Conservation (phyloP, 2,329 filamentous ascomycete genomes). For the Talaromyces amestolkiae region DNA sequence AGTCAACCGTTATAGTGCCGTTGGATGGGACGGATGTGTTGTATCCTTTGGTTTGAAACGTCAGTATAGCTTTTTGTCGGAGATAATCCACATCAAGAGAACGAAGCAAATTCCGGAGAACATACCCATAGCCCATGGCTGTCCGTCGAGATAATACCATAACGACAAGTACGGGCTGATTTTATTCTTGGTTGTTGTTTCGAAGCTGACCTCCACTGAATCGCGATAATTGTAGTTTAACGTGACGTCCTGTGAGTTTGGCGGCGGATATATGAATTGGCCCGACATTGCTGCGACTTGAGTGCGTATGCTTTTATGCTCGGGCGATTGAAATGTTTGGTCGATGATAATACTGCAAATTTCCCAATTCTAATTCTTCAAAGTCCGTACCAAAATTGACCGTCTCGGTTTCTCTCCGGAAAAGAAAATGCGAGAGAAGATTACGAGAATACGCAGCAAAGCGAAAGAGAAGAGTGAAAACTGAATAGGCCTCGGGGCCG, state of each 20-base stretch:
- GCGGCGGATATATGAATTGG: slow-evolving; percentile 16
- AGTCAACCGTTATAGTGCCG: slow-evolving; percentile 7
- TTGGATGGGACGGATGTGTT: slow-evolving; percentile 16
- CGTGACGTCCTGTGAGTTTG: neutral
- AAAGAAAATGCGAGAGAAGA: neutral
- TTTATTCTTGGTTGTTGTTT: neutral
- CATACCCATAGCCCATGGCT: slow-evolving; percentile 9
- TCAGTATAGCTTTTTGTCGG: neutral
- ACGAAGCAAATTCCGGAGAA: neutral
- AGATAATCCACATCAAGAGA: neutral
- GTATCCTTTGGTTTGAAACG: slow-evolving; percentile 6
- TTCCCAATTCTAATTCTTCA: neutral
- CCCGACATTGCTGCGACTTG: slow-evolving; percentile 2
- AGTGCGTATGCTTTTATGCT: neutral
- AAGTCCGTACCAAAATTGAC: neutral
- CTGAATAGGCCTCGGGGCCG: neutral
- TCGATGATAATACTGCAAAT: neutral
- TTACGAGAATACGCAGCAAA: neutral
- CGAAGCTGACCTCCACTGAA: slow-evolving; percentile 10
- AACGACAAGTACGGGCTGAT: slow-evolving; percentile 1
- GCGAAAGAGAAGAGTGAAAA: neutral
- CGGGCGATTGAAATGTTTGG: neutral
- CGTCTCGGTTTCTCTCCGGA: neutral
- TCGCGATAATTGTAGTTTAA: slow-evolving; percentile 13
- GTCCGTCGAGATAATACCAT: slow-evolving; percentile 15